Evolutionary conservation across 2,329 filamentous ascomycete genomes (phyloP), one percentile per base, ranked within the genome.

Genomic region (Aspergillus aculeatinus): DNA sequence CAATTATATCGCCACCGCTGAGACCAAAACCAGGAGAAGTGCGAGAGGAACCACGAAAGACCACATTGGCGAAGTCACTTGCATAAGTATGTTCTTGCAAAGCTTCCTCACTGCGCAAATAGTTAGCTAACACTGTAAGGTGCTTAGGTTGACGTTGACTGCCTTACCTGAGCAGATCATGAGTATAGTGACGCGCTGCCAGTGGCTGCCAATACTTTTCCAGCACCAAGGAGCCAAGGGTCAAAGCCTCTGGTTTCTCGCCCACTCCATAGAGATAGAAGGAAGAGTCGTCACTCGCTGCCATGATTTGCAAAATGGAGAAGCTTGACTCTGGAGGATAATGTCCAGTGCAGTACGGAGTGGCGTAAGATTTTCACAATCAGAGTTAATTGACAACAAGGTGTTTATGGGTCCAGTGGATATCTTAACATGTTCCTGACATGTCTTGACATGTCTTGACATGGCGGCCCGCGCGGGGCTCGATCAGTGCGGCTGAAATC

Each of bases 181-280:
- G 68, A 9, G 65, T 65, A 48, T 70, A 69, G 58, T 69, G 68
- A 4, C 68, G 66, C 21, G 68, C 68, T 63, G 60, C 62, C 60
- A 68, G 64, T 52, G 68, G 68, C 53, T 67, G 56, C 68, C 68
- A 70, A 47, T 70, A 70, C 55, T 66, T 66, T 48, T 70, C 68
- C 55, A 70, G 54, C 29, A 70, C 66, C 50, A 70, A 49, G 5
- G 67, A 67, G 33, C 68, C 68, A 29, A 70, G 60, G 5, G 68
- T 70, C 33, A 70, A 33, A 4, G 68, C 68, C 19, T 69, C 68
- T 44, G 68, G 67, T 47, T 61, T 66, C 54, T 69, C 68, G 54
- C 68, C 68, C 33, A 70, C 55, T 31, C 68, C 68, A 51, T 69
- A 70, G 2, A 70, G 63, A 42, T 65, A 69, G 58, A 70, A 70